Evolutionary conservation across 495 filamentous ascomycete species (phyloP).

Genomic region (Trichoderma orchidacearum): DNA sequence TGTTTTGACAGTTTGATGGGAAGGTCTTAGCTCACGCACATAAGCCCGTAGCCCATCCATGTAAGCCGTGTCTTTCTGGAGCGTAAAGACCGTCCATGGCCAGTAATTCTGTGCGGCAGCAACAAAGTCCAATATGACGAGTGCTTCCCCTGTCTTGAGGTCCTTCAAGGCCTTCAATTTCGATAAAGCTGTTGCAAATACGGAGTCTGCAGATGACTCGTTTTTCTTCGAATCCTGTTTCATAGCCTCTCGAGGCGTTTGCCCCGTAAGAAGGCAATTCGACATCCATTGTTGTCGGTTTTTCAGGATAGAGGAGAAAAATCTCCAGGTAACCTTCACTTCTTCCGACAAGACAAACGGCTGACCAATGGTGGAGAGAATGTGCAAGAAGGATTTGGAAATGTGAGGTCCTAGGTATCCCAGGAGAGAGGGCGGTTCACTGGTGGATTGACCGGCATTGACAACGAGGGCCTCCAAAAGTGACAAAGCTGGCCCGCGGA

Average conservation of each 20-base stretch:
- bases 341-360: constrained; percentile 50
- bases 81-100: constrained; percentile 73
- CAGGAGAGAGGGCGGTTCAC: constrained; percentile 78
- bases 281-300: constrained; percentile 93
- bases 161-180: constrained; percentile 53
- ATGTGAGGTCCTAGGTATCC: constrained; percentile 74
- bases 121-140: constrained; percentile 76
- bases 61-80: constrained; percentile 61
- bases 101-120: constrained; percentile 76
- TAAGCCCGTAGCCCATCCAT: constrained; percentile 54
- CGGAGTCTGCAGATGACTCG: constrained; percentile 37
- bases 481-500: constrained; percentile 47
- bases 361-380: constrained; percentile 64
- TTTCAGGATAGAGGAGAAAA: constrained; percentile 77
- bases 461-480: constrained; percentile 65
- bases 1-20: constrained; percentile 28
- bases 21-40: constrained; percentile 45
- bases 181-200: constrained; percentile 65
- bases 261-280: constrained; percentile 80
- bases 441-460: constrained; percentile 42
- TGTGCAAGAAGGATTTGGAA: constrained; percentile 67
- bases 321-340: constrained; percentile 60
- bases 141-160: constrained; percentile 42
- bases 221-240: constrained; percentile 37
- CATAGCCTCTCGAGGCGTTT: constrained; percentile 60